Evolutionary conservation across 2,329 filamentous ascomycete genomes (phyloP), one percentile per base, ranked within the genome.

Genomic region (Dendrostoma leiphaemia): DNA sequence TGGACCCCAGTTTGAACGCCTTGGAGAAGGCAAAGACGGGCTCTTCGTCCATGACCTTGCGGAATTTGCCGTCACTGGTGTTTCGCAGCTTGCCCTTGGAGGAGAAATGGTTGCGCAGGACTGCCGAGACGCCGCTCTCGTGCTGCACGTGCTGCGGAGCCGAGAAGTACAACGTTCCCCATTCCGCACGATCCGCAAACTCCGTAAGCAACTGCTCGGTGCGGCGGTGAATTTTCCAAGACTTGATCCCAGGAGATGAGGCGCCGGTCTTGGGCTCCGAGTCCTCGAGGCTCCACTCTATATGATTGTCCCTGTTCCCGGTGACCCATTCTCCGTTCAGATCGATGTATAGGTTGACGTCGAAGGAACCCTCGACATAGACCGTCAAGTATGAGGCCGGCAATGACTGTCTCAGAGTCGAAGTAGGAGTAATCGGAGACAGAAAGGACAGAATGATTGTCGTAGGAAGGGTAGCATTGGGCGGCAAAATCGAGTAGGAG

Each of bases 1-100:
- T 48, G 3, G 48, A 48, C 1, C 54, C 57, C 34, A 86, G 70
- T 15, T 74, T 73, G 68, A 89, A 87, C 5, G 78, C 76, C 62
- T 87, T 87, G 13, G 84, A 78, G 66, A 92, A 94, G 0, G 90
- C 89, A 71, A 94, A 93, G 3, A 92, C 85, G 0, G 90, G 90
- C 66, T 93, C 88, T 28, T 89, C 80, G 48, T 92, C 86, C 76
- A 88, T 87, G 58, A 92, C 88, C 6, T 75, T 72, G 3, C 90
- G 82, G 69, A 86, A 92, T 1, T 73, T 69, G n/a, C 71, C 69
- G 62, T 94, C 89, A 15, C 87, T 78, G 44, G 76, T 68, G 64
- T 94, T 89, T 51, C 79, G 76, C 19, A 95, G 71, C 1, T 76
- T 79, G 4, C 89, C 86, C 12, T 79, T 85, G 54, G 78, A 76